A percentile compares a stretch with the other conserved stretches of the same genome.
phyloP scores from a whole-genome alignment of 2,329 filamentous ascomycete genomes.

The Diaporthe sp. region DNA sequence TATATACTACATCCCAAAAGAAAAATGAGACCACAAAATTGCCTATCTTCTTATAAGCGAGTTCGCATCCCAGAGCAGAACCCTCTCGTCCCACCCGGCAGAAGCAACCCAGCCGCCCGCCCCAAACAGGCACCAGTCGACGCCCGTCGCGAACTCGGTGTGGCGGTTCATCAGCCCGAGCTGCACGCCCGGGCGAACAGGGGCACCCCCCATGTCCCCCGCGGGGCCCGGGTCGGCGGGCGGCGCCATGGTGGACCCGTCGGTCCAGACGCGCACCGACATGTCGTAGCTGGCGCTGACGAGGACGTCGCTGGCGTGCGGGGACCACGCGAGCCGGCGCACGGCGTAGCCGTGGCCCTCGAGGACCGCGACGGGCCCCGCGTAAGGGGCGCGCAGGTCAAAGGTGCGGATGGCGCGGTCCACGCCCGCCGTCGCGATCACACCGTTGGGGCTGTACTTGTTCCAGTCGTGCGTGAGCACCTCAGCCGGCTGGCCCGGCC shows the following conservation, averaged over 20 bases:
- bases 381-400: conserved; percentile 81
- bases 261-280: conserved; percentile 94
- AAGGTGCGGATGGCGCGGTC: conserved; percentile 90
- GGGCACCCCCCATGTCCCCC: conserved; percentile 41
- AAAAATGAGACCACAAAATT: background rate
- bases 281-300: conserved; percentile 96
- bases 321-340: conserved; percentile 87
- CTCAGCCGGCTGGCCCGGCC: conserved; percentile 74
- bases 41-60: conserved; percentile 49
- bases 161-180: conserved; percentile 90
- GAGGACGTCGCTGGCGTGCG: conserved; percentile 89
- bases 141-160: conserved; percentile 94
- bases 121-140: conserved; percentile 98
- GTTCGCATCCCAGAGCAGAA: conserved; percentile 91
- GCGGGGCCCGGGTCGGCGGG: background rate
- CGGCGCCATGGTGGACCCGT: conserved; percentile 61
- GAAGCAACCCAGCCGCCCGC: conserved; percentile 95
- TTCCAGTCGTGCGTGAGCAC: conserved; percentile 98
- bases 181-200: conserved; percentile 70
- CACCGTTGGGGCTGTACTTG: conserved; percentile 83
- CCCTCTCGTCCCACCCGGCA: conserved; percentile 91
- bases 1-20: background rate
- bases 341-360: conserved; percentile 93
- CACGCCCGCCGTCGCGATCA: conserved; percentile 90
- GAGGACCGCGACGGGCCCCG: conserved; percentile 79